These are phyloP conservation scores for Rhizoctonia solani DNA, from an alignment of 1,284 basidiomycete species.

Conservation along the genomic window DNA sequence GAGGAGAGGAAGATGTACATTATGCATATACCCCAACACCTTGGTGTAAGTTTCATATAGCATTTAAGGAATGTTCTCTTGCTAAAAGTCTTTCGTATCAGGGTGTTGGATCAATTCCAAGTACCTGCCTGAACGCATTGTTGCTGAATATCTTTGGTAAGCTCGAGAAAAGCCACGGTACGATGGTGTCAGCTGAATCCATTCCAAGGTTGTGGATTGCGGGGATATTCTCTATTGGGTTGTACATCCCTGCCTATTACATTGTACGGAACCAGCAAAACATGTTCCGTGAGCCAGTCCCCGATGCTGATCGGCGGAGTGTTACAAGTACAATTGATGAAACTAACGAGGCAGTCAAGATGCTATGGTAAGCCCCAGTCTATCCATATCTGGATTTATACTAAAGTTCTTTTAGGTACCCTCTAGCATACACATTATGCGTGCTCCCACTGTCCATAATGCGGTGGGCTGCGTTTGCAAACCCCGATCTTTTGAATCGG, in stretches of 20 bases:
- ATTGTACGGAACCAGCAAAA: constrained; percentile 2
- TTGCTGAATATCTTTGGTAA: constrained; percentile 30
- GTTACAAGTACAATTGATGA: constrained; percentile 4
- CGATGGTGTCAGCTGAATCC: no score
- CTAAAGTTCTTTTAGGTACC: neutral
- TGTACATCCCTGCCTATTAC: constrained; percentile 27
- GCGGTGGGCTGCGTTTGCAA: constrained; percentile 17
- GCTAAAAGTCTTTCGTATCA: no score
- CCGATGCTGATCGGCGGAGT: neutral
- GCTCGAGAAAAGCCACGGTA: neutral
- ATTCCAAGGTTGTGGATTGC: constrained; percentile 26
- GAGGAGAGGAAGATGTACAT: neutral
- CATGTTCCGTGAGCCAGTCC: neutral
- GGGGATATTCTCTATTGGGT: constrained; percentile 13
- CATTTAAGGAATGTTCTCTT: neutral
- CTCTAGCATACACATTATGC: constrained; percentile 15
- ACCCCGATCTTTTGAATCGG: neutral
- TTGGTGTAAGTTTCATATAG: constrained; percentile 29
- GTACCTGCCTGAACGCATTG: constrained; percentile 2
- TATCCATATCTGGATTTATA: neutral
- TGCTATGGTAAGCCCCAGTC: constrained; percentile 7
- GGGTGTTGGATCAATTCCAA: constrained; percentile 28
- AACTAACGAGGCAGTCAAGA: constrained; percentile 1
- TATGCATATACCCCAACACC: constrained; percentile 27
- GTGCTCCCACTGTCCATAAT: constrained; percentile 20